Conservation (phyloP, 192 early-diverging fungal genomes). For the Entomortierella chlamydospora region DNA sequence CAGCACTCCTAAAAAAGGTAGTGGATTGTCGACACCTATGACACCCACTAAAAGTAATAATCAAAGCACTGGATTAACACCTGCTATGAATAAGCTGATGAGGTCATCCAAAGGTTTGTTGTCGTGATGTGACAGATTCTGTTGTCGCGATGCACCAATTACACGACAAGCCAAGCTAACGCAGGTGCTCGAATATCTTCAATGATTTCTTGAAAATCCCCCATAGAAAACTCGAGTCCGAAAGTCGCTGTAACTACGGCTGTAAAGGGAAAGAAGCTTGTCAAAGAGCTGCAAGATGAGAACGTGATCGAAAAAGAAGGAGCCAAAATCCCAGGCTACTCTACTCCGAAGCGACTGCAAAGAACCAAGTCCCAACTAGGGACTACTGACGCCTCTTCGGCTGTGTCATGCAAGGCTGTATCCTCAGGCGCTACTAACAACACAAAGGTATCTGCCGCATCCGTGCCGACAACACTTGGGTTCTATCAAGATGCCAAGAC, state of each 20-base stretch:
- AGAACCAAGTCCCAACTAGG: conserved; percentile 2
- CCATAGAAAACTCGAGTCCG: background rate
- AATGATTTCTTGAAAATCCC: background rate
- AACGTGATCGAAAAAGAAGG: conserved; percentile 9
- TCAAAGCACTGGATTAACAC: conserved; percentile 34
- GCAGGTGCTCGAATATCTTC: background rate
- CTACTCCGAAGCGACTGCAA: conserved; percentile 25
- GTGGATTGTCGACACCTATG: background rate
- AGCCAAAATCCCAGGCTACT: conserved; percentile 5
- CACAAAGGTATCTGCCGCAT: background rate
- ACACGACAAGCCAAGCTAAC: background rate
- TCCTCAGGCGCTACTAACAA: background rate
- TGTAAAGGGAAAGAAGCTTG: conserved; percentile 2
- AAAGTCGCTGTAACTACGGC: background rate
- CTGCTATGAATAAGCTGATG: conserved; percentile 34
- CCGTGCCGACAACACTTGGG: conserved; percentile 5
- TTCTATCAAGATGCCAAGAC: conserved; percentile 70
- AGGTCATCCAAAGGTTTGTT: conserved; percentile 15
- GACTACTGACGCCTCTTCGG: background rate
- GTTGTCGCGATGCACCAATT: background rate
- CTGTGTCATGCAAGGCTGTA: background rate
- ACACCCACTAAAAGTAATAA: conserved; percentile 8
- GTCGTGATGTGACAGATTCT: background rate
- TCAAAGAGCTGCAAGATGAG: conserved; percentile 2
- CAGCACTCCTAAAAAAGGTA: background rate